Evolutionary conservation across 1,284 basidiomycete species (phyloP), one percentile per base, ranked within the genome.

Genomic region (Coriolopsis trogii): DNA sequence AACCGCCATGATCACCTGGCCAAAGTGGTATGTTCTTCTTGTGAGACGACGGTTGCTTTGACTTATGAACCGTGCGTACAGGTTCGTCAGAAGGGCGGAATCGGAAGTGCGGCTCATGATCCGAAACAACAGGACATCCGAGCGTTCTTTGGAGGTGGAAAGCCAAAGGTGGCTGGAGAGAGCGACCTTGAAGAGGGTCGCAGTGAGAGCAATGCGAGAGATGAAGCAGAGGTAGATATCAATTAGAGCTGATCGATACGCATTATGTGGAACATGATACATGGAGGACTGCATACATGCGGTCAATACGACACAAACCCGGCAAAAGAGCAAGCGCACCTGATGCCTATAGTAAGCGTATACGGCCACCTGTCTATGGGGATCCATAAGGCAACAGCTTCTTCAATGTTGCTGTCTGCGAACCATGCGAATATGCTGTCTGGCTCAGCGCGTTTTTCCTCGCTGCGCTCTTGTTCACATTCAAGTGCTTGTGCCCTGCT

Each of bases 41-140:
- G 30, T 16, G 16, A n/a, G 4, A 18, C 36, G n/a, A 9, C 2
- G 3, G 9, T 20, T 40, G 33, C 30, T 12, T 21, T 56, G 18
- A 33, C 24, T 29, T 9, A 7, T 18, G 28, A 36, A 36, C 1
- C 2, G 6, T 44, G n/a, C n/a, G 15, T 47, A 20, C 59, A 90
- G 88, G 80, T 79, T 56, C 81, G 90, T 6, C 91, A 93, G 65
- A 80, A 79, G 52, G 90, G 89, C 0, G 92, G 92, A 0, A 87
- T 92, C 38, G 87, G 89, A 3, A 87, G 83, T 38, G 69, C 79
- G 8, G 81, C 82, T 1, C 79, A 85, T 61, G 92, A 95, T 63
- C 82, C 85, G 26, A 82, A 82, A 51, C 92, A 95, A 67, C 77
- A 80, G 58, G 82, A 86, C 61, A 85, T 94, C 50, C 80, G 87